Percentiles rank a stretch among this genome's conserved stretches.
These are phyloP conservation scores for Pelargonium fulgidum DNA, from an alignment of 441 rosid species.

Conservation along the genomic window DNA sequence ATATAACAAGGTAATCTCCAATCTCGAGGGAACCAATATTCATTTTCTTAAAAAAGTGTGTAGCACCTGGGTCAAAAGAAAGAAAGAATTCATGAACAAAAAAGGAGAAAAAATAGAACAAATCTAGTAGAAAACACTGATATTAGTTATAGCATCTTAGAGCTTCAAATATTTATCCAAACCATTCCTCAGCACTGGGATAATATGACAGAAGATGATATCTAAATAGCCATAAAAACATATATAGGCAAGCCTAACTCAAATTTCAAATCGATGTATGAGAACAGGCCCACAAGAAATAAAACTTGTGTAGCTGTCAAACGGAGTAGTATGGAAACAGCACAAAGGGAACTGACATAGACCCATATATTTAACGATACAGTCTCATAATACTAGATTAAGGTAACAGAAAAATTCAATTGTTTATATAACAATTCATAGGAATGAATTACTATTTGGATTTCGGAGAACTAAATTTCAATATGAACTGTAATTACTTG, in stretches of 20 bases:
- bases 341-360: background rate
- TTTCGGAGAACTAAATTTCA: background rate
- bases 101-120: background rate
- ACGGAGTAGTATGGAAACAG: background rate
- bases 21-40: constrained; percentile 48
- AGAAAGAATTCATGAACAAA: constrained; percentile 10
- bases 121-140: background rate
- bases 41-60: constrained; percentile 39
- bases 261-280: too few species aligned
- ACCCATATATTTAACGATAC: background rate
- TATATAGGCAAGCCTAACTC: background rate
- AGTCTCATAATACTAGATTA: background rate
- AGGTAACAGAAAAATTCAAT: background rate
- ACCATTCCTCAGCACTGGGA: background rate
- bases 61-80: constrained; percentile 40
- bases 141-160: background rate
- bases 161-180: background rate
- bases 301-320: background rate
- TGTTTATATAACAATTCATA: background rate
- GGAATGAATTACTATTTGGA: background rate
- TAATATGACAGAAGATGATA: background rate
- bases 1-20: constrained; percentile 58
- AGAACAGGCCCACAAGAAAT: too few species aligned
- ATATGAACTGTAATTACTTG: background rate
- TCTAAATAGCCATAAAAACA: background rate